Base-by-base conservation (phyloP, 352 stramenopile species). In the Phytophthora sansomeana region DNA sequence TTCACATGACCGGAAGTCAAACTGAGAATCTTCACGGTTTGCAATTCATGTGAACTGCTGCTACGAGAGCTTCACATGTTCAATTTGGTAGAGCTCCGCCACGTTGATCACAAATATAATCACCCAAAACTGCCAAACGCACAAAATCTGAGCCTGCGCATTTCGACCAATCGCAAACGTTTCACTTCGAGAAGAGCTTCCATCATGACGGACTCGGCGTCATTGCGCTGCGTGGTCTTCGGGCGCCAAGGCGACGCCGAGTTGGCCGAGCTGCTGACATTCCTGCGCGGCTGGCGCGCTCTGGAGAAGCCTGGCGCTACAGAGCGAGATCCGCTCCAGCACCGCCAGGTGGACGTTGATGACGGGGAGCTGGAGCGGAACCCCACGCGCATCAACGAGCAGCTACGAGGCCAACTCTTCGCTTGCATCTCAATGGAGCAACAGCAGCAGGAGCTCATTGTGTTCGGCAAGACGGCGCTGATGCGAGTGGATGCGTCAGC, bases 251-350 rank as follows among this genome's bases (percentile, higher is more conserved):
- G 32, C 13, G 70, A 83, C 58, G 19, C 29, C 19, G 72, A 71
- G 43, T 47, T 81, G 26, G 47, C 54, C 7, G 58, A 77, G 16
- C 55, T 75, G 39, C 38, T 69, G n/a, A 19, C 58, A 4, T 81
- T 91, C 24, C 41, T 89, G 24, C 80, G 80, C 29, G 83, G 80
- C 14, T 81, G 76, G 72, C 33, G 77, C 67, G 46, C 65, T 91
- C 4, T 88, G n/a, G n/a, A n/a, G n/a, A n/a, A 89, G 66, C 1
- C 69, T 91, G 1, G 67, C 71, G 6, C 55, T 83, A 33, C 62
- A 77, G 13, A 75, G 72, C 41, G 62, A 78, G 30, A 48, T 50
- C 0, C 46, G 61, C 30, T n/a, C 57, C 8, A 74, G 9, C 16
- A 24, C 43, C 21, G 36, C 28, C 9, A 75, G 30, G 44, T 78